Conservation (phyloP, 1,284 basidiomycete genomes). For the Peniophora sp. region DNA sequence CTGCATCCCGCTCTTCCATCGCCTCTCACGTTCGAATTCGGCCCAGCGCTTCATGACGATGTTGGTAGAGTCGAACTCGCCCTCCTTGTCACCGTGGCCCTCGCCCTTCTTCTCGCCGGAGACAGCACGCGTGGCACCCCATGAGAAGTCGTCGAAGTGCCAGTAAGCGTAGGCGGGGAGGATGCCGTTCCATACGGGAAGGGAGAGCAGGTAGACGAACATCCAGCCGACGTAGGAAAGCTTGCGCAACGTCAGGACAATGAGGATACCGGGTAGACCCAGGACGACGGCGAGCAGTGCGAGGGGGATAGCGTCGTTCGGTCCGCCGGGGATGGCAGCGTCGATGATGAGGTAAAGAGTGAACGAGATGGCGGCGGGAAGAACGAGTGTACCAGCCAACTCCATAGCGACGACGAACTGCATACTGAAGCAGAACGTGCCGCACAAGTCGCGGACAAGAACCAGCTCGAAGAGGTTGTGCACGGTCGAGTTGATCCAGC, state of each 20-base stretch:
- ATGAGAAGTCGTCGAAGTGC: constrained; percentile 99
- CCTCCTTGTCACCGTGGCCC: constrained; percentile 85
- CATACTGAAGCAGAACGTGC: constrained; percentile 96
- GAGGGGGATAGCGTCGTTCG: constrained; percentile 88
- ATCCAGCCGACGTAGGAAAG: constrained; percentile 96
- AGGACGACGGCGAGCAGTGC: constrained; percentile 90
- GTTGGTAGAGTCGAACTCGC: constrained; percentile 91
- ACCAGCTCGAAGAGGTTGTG: constrained; percentile 95
- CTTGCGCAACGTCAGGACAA: constrained; percentile 92
- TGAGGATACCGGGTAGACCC: constrained; percentile 91
- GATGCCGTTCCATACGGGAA: constrained; percentile 95
- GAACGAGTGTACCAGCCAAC: constrained; percentile 88
- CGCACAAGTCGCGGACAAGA: constrained; percentile 90
- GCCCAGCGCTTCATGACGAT: constrained; percentile 99
- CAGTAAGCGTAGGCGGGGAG: constrained; percentile 94
- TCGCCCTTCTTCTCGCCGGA: constrained; percentile 63
- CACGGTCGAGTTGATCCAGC: constrained; percentile 99
- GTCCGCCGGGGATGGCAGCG: constrained; percentile 73
- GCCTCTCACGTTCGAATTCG: constrained; percentile 93
- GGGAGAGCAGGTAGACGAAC: constrained; percentile 86
- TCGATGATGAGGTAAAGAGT: constrained; percentile 89
- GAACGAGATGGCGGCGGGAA: constrained; percentile 96
- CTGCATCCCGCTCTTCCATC: constrained; percentile 84
- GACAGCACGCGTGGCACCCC: constrained; percentile 93
- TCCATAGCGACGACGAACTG: constrained; percentile 99